Evolutionary conservation across 2,329 filamentous ascomycete species (phyloP), one percentile per base, ranked within the genome.

Genomic region (Teratosphaeria gauchensis): DNA sequence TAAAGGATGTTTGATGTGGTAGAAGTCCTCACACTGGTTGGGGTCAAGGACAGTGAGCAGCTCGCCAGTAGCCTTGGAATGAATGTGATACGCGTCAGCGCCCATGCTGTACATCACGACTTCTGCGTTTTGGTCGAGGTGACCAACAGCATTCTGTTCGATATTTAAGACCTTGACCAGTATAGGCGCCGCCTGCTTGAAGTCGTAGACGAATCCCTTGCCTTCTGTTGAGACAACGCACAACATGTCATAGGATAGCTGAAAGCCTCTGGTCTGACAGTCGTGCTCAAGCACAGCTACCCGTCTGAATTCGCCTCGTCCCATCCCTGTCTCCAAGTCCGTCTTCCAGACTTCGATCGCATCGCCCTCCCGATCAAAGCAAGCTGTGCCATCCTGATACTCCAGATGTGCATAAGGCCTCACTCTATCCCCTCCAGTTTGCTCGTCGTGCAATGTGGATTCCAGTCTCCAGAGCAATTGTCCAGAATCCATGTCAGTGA

Each of bases 401-500:
- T 79, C 77, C 11, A 79, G 64, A 65, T 78, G 77, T 1, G 77
- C 77, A 58, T 74, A 77, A 4, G 73, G 71, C 12, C 75, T 70
- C 33, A 78, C 76, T 0, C 69, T 67, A 11, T 72, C 60, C 24
- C 63, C 58, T 55, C 54, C 12, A 60, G 57, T 28, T 19, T 51
- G 7, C 8, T 2, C n/a, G 42, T 19, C 16, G 19, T 48, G n/a
- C 52, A 53, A 21, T 52, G 58, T 56, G 28, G 54, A 59, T 12
- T 61, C 54, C 28, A 71, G 55, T 11, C 68, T 65, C 74, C 76
- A 79, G 5, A 79, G 64, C 16, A 73, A 64, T 3, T 61, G 59
- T 11, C 76, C 76, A 16, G 71, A 71, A 53, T 79, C 76, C 74
- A 79, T 78, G 61, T 77, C 75, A 4, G 73, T 77, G 48, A 79